Conservation (phyloP, 2,329 filamentous ascomycete species). For the Phialophora verrucosa region DNA sequence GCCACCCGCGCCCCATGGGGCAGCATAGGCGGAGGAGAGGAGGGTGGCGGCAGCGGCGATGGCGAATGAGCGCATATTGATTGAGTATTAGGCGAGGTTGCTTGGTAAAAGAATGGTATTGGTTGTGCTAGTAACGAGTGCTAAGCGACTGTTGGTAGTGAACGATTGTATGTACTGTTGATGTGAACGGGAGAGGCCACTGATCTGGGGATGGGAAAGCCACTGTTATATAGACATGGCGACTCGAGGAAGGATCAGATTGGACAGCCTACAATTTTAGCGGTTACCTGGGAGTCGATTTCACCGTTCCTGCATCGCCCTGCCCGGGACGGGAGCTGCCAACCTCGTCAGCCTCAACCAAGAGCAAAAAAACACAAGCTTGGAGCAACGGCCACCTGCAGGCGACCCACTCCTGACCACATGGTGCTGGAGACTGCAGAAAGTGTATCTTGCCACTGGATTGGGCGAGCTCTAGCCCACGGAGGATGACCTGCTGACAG, state of each 20-base stretch:
- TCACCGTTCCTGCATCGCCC: neutral
- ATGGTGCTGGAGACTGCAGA: slow-evolving; percentile 4
- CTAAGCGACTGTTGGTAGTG: slow-evolving; percentile 17
- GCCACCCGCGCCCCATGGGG: slow-evolving; percentile 26
- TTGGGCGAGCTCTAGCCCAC: neutral
- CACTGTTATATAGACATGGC: slow-evolving; percentile 18
- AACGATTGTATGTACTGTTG: slow-evolving; percentile 7
- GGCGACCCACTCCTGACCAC: neutral
- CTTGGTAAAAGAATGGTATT: slow-evolving; percentile 8
- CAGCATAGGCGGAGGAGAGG: slow-evolving; percentile 29
- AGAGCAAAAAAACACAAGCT: neutral
- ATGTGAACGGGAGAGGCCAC: neutral
- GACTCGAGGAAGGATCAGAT: slow-evolving; percentile 4
- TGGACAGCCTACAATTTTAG: neutral
- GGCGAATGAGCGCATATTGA: slow-evolving; percentile 34
- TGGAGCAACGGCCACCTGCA: neutral
- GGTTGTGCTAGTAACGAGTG: slow-evolving; percentile 7
- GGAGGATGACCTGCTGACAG: slow-evolving; percentile 12
- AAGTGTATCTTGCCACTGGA: neutral
- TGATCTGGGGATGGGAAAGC: neutral
- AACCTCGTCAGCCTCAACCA: slow-evolving; percentile 8
- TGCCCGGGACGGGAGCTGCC: neutral
- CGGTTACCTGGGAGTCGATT: neutral
- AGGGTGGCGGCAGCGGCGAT: slow-evolving; percentile 31
- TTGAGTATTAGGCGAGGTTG: slow-evolving; percentile 6